Base-by-base conservation (phyloP, 192 early-diverging fungal species). In the Backusella australiensis region DNA sequence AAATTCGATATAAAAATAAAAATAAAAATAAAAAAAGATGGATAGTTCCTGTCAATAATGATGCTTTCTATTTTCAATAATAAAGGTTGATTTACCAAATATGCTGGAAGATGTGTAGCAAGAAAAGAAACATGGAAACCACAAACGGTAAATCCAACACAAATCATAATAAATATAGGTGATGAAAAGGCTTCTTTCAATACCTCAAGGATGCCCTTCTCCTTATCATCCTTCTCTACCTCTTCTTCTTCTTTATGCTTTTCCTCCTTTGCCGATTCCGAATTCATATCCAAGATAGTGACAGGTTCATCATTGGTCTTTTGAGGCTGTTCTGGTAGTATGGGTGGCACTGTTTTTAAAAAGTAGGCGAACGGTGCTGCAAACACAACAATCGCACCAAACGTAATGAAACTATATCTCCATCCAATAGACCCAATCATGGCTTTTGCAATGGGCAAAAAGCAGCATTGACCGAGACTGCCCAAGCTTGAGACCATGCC, bases 91-190 rank as follows among this genome's bases (percentile, higher is more conserved):
- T 39, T 29, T 75, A 79, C 73, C 73, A 81, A 59, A 39, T 83
- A 83, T 0, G 81, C 81, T 19, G 81, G 81, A n/a, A 83, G 38
- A 74, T 83, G 77, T 3, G 81, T 79, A 26, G 74, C 66, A n/a
- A 83, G 56, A 70, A 83, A 83, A 34, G 75, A 52, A n/a, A 83
- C 72, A 74, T 83, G 81, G 59, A 77, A 83, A 8, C 81, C 81
- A 67, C 81, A 83, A 14, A 79, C 78, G 17, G 29, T 66, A 67
- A 83, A 83, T 12, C 75, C 81, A 38, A 76, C 36, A 19, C 71
- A 70, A 34, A 83, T 76, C 49, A 83, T 52, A 36, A 72, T 59
- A 65, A 79, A 83, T 5, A 72, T 76, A 1, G 74, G 65, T n/a
- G 77, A 79, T 6, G 67, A 73, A 21, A 77, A 76, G 46, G 78